phyloP scores from a whole-genome alignment of 2,329 filamentous ascomycete genomes.

The Neofusicoccum kwambonambiense region DNA sequence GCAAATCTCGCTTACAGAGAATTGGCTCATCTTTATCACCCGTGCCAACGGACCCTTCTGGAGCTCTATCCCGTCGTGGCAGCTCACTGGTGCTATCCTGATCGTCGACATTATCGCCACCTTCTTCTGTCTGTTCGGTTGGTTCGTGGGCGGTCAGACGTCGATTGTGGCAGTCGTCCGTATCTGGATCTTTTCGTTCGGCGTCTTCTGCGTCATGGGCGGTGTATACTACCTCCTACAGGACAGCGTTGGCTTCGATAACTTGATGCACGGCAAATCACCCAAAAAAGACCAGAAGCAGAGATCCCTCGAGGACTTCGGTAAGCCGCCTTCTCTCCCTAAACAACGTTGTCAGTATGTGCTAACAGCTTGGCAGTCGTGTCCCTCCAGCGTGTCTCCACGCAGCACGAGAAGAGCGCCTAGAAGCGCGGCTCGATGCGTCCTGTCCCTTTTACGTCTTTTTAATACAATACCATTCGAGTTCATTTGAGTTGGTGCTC shows the following conservation, averaged over 20 bases:
- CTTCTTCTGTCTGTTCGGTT: constrained; percentile 82
- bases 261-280: constrained; percentile 89
- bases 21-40: constrained; percentile 96
- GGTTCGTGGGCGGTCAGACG: constrained; percentile 69
- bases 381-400: constrained; percentile 84
- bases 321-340: constrained; percentile 55
- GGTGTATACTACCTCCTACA: constrained; percentile 77
- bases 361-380: constrained; percentile 67
- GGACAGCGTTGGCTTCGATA: constrained; percentile 78
- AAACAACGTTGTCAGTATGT: background rate
- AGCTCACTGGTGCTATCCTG: constrained; percentile 74
- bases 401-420: constrained; percentile 84
- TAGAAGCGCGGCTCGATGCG: constrained; percentile 43
- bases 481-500: background rate
- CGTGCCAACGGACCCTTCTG: constrained; percentile 91
- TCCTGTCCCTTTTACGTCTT: background rate
- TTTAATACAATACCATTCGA: constrained; percentile 15
- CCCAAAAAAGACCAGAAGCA: constrained; percentile 80
- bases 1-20: constrained; percentile 86
- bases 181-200: constrained; percentile 89
- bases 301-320: constrained; percentile 83
- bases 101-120: constrained; percentile 82
- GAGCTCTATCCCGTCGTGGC: constrained; percentile 86
- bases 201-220: constrained; percentile 81
- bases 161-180: constrained; percentile 82